Evolutionary conservation across 345 rosid genomes (phyloP).

Genomic region (Cardamine chenopodiifolia): DNA sequence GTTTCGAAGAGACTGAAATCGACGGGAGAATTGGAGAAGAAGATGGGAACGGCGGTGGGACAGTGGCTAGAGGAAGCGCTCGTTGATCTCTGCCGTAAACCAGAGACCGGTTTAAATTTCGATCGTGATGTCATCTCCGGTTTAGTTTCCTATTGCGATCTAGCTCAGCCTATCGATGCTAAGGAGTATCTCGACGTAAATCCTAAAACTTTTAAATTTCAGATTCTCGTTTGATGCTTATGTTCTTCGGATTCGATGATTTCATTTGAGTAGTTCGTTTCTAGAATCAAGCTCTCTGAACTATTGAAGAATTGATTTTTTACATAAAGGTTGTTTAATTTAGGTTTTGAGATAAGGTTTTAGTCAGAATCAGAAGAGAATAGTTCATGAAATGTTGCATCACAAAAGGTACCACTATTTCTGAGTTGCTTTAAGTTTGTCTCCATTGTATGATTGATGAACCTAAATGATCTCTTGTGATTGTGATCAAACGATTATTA

Average conservation of each 20-base stretch:
- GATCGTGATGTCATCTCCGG: conserved; percentile 85
- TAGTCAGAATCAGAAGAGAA: neutral
- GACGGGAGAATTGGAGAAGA: conserved; percentile 23
- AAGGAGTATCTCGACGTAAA: conserved; percentile 92
- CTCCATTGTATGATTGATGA: neutral
- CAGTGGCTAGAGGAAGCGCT: conserved; percentile 82
- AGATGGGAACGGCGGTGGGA: conserved; percentile 67
- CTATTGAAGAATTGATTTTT: neutral
- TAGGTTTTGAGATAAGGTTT: neutral
- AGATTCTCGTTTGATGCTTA: neutral
- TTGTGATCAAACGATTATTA: neutral
- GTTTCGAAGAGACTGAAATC: conserved; percentile 17
- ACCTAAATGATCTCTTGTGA: conserved; percentile 8
- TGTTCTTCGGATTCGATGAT: neutral
- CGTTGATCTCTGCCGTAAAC: conserved; percentile 63
- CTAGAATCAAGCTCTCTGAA: conserved; percentile 1
- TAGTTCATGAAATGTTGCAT: neutral
- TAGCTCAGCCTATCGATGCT: conserved; percentile 91
- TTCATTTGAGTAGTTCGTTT: neutral
- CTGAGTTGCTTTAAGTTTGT: neutral
- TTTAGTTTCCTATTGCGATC: conserved; percentile 84
- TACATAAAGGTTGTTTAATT: neutral
- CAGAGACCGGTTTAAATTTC: conserved; percentile 70
- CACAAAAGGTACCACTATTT: neutral
- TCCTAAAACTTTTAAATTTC: neutral